Conservation (phyloP, 139 green algal genomes). For the Eudorina sp. region DNA sequence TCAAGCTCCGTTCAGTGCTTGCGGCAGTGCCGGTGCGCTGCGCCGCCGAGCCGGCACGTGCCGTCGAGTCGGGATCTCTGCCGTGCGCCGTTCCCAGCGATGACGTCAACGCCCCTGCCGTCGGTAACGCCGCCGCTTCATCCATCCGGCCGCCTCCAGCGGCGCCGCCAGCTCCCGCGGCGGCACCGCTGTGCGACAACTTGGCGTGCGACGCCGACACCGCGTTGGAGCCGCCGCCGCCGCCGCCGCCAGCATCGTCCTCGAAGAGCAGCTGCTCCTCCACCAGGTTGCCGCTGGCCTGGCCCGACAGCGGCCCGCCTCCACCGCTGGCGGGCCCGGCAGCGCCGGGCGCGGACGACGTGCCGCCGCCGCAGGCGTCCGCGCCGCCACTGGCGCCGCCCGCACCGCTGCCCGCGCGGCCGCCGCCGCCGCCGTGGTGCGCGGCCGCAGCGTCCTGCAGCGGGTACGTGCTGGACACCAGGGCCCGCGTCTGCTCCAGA, state of each 20-base stretch:
- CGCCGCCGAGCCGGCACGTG: no score
- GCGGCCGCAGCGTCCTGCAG: not conserved
- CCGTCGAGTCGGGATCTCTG: no score
- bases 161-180: not conserved
- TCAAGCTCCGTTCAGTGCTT: no score
- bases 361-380: not conserved
- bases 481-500: slow-evolving; percentile 24
- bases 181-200: not conserved
- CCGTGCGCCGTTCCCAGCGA: no score
- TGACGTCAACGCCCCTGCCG: no score
- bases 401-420: not conserved
- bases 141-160: no score
- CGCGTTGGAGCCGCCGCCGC: not conserved
- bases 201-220: not conserved
- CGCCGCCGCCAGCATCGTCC: slow-evolving; percentile 11
- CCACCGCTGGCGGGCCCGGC: not conserved
- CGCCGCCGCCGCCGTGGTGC: not conserved
- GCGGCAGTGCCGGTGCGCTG: no score
- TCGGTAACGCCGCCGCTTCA: no score
- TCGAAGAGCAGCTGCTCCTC: slow-evolving; percentile 33
- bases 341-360: not conserved
- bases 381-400: not conserved
- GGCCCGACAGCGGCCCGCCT: slow-evolving; percentile 22
- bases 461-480: not conserved
- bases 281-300: slow-evolving; percentile 1